Conservation (phyloP, 2,329 filamentous ascomycete species). For the Penicillium freii region DNA sequence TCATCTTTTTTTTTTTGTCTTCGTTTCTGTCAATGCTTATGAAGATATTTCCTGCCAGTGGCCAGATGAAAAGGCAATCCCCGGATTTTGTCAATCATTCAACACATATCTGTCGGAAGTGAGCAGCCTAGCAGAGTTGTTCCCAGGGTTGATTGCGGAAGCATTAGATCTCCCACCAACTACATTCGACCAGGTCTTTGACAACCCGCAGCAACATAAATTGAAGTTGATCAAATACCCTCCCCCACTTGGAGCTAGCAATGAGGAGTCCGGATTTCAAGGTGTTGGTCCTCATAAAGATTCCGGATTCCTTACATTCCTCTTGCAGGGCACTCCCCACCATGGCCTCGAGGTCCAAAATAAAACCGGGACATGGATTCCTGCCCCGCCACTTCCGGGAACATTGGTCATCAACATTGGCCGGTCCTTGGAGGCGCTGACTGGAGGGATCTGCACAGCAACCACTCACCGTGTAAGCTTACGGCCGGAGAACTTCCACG, state of each 20-base stretch:
- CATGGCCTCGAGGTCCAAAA: slow-evolving; percentile 51
- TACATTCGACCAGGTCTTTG: slow-evolving; percentile 35
- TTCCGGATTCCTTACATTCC: slow-evolving; percentile 50
- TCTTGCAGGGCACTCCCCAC: slow-evolving; percentile 46
- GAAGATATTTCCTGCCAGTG: slow-evolving; percentile 22
- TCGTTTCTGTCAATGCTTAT: not conserved
- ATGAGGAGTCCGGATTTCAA: slow-evolving; percentile 33
- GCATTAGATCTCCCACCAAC: slow-evolving; percentile 31
- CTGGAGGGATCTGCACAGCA: slow-evolving; percentile 36
- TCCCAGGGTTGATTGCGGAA: slow-evolving; percentile 35
- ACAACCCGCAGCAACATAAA: slow-evolving; percentile 36
- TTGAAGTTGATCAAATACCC: slow-evolving; percentile 48
- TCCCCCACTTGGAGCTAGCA: slow-evolving; percentile 25
- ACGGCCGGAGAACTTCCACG: slow-evolving; percentile 28
- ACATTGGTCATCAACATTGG: slow-evolving; percentile 53
- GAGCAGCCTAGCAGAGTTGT: slow-evolving; percentile 25
- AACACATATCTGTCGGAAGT: slow-evolving; percentile 33
- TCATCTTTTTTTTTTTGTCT: too few species aligned
- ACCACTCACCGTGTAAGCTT: slow-evolving; percentile 39
- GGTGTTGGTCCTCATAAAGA: slow-evolving; percentile 51
- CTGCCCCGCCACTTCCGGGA: slow-evolving; percentile 44
- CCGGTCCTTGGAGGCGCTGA: slow-evolving; percentile 37
- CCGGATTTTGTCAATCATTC: slow-evolving; percentile 31
- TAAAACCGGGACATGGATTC: slow-evolving; percentile 48
- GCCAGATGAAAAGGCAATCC: slow-evolving; percentile 34